Percentiles rank a stretch among this genome's conserved stretches.
These are phyloP conservation scores for Prunus yedoensis DNA, from an alignment of 331 rosid genomes.

Conservation along the genomic window DNA sequence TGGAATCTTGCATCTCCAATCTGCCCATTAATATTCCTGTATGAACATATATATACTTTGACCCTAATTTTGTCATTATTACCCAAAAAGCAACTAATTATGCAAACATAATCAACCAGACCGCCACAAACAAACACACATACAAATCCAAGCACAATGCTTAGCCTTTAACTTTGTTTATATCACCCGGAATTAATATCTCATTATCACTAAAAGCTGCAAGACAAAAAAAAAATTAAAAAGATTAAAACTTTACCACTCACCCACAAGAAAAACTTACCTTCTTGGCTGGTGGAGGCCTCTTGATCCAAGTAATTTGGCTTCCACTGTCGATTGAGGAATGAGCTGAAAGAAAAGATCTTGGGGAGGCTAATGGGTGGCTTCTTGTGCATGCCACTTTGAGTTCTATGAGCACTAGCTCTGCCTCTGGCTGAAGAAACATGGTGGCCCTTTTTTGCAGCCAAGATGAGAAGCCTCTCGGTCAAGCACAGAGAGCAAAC, in stretches of 20 bases:
- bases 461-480: slow-evolving; percentile 72
- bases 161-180: background rate
- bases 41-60: background rate
- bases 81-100: slow-evolving; percentile 16
- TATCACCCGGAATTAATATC: background rate
- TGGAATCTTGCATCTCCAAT: background rate
- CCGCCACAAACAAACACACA: background rate
- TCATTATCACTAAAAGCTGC: background rate
- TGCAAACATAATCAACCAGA: background rate
- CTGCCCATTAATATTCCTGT: background rate
- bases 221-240: background rate
- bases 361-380: slow-evolving; percentile 55
- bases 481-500: slow-evolving; percentile 81
- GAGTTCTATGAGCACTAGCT: slow-evolving; percentile 30
- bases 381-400: slow-evolving; percentile 30
- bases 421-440: slow-evolving; percentile 29
- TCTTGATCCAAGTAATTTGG: slow-evolving; percentile 44
- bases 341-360: slow-evolving; percentile 83
- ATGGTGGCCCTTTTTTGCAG: slow-evolving; percentile 52
- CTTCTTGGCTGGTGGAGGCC: slow-evolving; percentile 88
- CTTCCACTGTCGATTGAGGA: slow-evolving; percentile 65
- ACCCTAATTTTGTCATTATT: slow-evolving; percentile 20
- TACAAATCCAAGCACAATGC: background rate
- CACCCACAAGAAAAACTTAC: slow-evolving; percentile 33
- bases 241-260: background rate